A percentile compares a stretch with the other conserved stretches of the same genome.
Evolutionary conservation across 768 basidiomycete species (phyloP).

Genomic region (Pulveroboletus ravenelii): DNA sequence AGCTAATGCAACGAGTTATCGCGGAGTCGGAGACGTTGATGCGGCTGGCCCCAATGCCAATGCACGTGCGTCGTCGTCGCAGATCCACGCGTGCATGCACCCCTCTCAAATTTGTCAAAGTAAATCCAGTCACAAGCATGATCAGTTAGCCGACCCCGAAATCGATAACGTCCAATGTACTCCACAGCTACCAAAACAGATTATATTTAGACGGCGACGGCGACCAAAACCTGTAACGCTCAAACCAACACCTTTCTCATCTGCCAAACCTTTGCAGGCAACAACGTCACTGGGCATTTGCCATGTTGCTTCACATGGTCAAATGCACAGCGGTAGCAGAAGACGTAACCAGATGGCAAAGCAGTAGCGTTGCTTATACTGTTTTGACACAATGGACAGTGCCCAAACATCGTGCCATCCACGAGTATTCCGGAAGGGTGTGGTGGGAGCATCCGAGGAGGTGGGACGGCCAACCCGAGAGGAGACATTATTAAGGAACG

Average conservation of each 20-base stretch:
- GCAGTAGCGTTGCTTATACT: conserved; percentile 82
- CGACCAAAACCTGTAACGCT: conserved; percentile 8
- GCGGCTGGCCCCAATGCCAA: conserved; percentile 2
- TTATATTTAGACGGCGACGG: conserved; percentile 1
- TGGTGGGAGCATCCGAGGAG: conserved; percentile 69
- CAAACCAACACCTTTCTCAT: conserved; percentile 82
- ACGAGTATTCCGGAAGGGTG: conserved; percentile 70
- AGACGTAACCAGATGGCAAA: conserved; percentile 89
- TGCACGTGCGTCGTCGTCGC: conserved; percentile 24
- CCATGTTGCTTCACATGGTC: conserved; percentile 74
- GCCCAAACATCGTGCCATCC: conserved; percentile 64
- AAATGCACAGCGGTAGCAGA: conserved; percentile 89
- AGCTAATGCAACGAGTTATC: not conserved
- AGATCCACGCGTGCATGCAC: not conserved
- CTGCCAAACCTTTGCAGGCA: conserved; percentile 73
- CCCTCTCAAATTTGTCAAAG: not conserved
- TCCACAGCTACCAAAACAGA: conserved; percentile 8
- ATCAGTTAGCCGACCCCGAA: conserved; percentile 5
- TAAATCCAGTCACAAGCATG: not conserved
- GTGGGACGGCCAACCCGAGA: conserved; percentile 67
- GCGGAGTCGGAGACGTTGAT: not conserved
- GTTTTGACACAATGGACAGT: conserved; percentile 76
- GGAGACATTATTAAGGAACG: conserved; percentile 59
- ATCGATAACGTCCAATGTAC: conserved; percentile 3
- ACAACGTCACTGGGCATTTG: conserved; percentile 82